Percentiles rank a stretch among this genome's conserved stretches.
phyloP scores from a whole-genome alignment of 2,329 filamentous ascomycete genomes.

The Talaromyces sp. region DNA sequence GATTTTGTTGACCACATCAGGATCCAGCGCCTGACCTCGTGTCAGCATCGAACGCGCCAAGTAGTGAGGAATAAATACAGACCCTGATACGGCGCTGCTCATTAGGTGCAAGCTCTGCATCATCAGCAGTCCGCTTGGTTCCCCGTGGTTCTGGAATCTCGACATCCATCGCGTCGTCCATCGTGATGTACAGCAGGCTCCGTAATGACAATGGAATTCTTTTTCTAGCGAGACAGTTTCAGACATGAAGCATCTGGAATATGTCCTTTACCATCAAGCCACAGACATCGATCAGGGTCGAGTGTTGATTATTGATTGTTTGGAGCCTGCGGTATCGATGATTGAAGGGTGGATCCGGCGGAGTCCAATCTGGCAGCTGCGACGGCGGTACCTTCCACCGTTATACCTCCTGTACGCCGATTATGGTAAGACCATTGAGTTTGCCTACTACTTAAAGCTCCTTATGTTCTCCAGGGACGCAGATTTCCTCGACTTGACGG shows the following conservation, averaged over 20 bases:
- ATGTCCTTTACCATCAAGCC: not conserved
- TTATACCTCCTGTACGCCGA: not conserved
- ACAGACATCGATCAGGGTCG: not conserved
- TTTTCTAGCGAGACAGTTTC: not conserved
- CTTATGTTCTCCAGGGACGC: too few species aligned
- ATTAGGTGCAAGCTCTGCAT: constrained; percentile 34
- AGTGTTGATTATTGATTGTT: not conserved
- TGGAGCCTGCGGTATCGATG: not conserved
- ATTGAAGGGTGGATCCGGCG: not conserved
- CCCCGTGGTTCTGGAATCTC: constrained; percentile 39
- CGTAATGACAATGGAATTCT: not conserved
- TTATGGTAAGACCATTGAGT: not conserved
- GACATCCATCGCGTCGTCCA: constrained; percentile 45
- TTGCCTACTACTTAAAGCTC: not conserved
- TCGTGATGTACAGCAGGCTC: constrained; percentile 18
- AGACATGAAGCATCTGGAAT: too few species aligned
- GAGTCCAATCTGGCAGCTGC: not conserved
- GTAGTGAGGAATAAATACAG: not conserved
- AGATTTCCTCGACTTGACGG: not conserved
- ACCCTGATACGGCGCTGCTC: constrained; percentile 51
- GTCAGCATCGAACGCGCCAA: constrained; percentile 13
- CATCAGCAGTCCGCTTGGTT: constrained; percentile 51
- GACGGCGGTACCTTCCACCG: not conserved
- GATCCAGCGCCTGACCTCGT: constrained; percentile 69
- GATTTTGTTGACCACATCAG: constrained; percentile 96